A percentile compares a stretch with the other conserved stretches of the same genome.
Evolutionary conservation across 108 stramenopile species (phyloP).

Genomic region (Fistulifera pelliculosa): DNA sequence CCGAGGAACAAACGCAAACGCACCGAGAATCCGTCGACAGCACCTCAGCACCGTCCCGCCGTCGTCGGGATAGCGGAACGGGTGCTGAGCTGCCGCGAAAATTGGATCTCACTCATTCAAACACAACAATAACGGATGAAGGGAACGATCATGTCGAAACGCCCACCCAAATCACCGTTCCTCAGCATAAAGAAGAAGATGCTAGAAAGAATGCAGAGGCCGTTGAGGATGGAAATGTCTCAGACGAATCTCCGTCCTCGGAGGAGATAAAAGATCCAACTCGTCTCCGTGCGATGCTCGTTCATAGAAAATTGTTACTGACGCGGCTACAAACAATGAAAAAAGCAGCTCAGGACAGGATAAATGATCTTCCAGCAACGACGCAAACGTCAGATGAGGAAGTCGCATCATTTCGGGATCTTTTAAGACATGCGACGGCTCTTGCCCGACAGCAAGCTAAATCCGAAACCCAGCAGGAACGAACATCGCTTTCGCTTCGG

Average conservation of each 20-base stretch:
- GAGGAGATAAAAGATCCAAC: not conserved
- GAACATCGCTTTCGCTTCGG: constrained; percentile 42
- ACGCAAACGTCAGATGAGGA: constrained; percentile 18
- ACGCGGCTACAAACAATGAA: constrained; percentile 16
- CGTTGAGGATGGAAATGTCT: too few species aligned
- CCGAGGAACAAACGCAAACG: constrained; percentile 11
- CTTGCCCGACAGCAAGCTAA: constrained; percentile 18
- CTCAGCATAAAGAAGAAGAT: not conserved
- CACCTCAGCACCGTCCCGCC: too few species aligned
- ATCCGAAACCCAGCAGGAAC: constrained; percentile 16
- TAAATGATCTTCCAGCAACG: not conserved
- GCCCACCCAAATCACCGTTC: not conserved
- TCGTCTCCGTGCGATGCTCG: constrained; percentile 22
- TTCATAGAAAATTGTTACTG: constrained; percentile 26
- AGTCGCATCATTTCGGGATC: constrained; percentile 18
- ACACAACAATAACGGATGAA: not conserved
- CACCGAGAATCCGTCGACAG: not conserved
- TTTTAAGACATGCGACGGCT: constrained; percentile 19
- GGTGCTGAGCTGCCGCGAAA: not conserved
- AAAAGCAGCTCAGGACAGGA: not conserved
- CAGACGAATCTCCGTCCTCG: not conserved
- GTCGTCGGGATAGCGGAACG: too few species aligned
- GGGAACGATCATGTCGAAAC: constrained; percentile 4
- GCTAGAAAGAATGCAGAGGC: too few species aligned
- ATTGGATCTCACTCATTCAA: too few species aligned